Evolutionary conservation across 1,284 basidiomycete species (phyloP), one percentile per base, ranked within the genome.

Genomic region (Microbotryum silenes-acaulis): DNA sequence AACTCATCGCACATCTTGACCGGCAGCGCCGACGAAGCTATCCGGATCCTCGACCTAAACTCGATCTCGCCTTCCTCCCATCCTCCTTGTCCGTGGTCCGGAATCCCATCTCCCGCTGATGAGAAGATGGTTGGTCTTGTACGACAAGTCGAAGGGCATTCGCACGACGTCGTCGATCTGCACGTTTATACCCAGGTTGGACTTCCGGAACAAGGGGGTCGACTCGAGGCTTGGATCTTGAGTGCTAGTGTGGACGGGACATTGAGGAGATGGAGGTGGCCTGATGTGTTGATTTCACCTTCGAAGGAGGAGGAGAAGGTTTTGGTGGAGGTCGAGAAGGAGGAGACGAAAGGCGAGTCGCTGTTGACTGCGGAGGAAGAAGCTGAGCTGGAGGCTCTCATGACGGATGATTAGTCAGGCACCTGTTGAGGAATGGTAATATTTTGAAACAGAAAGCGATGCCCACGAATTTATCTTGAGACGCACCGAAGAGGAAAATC

Each of bases 221-320:
- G 49, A 49, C 37, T 29, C 20, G 53, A 64, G 37, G 48, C 47
- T 47, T 91, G 87, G 87, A 79, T 92, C 49, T 76, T 96, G 47
- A 91, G 85, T 59, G 81, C 85, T 0, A 85, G 89, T 72, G 75
- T 97, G 57, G 92, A 97, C 74, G 83, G 85, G 37, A 94, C 91
- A 8, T 78, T 96, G 47, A 78, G 91, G 64, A 83, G 83, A 70
- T 96, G 91, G 71, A 61, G 53, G 33, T 61, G 65, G 67, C n/a
- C 25, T 5, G 69, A 72, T 4, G 51, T 63, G 20, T 27, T 57
- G 45, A 18, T 42, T 18, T 10, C 37, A 2, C 37, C 37, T 18
- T 42, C 37, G 37, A 42, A 42, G 37, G 37, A 18, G 16, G 55
- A 49, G 14, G 37, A 48, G 6, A 53, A 53, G 53, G 33, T 61